Conservation (phyloP, 371 early-diverging fungal genomes). For the Mucor piriformis region DNA sequence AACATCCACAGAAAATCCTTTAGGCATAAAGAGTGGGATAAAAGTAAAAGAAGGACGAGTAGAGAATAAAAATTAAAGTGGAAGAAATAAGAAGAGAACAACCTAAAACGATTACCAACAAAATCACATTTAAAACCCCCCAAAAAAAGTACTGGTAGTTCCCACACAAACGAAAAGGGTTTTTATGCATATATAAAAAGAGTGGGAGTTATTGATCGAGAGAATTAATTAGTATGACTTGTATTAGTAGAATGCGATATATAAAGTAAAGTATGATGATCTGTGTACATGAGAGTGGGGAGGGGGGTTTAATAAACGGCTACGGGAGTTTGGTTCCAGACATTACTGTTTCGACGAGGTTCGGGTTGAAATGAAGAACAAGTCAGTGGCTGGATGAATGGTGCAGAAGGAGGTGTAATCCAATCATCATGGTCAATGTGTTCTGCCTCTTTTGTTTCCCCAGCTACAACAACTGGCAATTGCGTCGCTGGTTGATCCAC, state of each 20-base stretch:
- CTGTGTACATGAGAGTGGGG: neutral
- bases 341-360: neutral
- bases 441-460: neutral
- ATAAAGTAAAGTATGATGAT: neutral
- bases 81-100: neutral
- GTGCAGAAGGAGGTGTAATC: conserved; percentile 12
- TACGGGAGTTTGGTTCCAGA: neutral
- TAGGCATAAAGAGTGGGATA: conserved; percentile 14
- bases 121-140: conserved; percentile 9
- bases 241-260: too few species aligned
- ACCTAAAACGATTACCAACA: conserved; percentile 5
- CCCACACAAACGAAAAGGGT: too few species aligned
- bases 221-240: too few species aligned
- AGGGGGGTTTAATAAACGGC: neutral
- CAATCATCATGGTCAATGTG: neutral
- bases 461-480: neutral
- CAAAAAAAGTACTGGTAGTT: too few species aligned
- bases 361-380: neutral
- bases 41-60: neutral
- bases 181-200: neutral
- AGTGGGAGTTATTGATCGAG: too few species aligned
- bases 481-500: neutral
- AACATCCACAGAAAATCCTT: conserved; percentile 32
- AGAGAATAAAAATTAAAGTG: conserved; percentile 1
- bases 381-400: neutral